Base-by-base conservation (phyloP, 495 filamentous ascomycete genomes). In the Bacidia rubella region DNA sequence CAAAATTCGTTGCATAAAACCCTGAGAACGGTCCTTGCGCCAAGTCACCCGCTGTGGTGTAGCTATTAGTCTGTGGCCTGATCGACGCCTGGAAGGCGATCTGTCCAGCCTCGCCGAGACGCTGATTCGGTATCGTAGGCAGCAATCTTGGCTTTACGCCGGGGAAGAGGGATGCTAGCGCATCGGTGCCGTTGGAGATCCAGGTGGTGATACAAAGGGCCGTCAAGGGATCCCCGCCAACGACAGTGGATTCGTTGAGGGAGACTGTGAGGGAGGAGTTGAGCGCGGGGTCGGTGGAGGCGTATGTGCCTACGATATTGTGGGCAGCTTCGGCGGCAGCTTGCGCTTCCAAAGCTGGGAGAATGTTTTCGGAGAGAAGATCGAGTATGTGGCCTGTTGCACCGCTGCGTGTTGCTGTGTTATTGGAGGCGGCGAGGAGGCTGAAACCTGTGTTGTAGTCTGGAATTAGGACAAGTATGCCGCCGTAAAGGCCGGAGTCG, bases 181-280 rank as follows among this genome's bases (percentile, higher is more conserved):
- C 60, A 48, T 72, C 63, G 3, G 70, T 74, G 22, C 72, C 66
- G 56, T 78, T 76, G 60, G 66, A 71, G 41, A 75, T 63, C 71
- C 72, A 79, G 22, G 61, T 51, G 1, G 61, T 55, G 21, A 80
- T 62, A 11, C 62, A 59, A 1, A 78, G 63, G 0, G 73, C 75
- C 0, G 72, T 70, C 9, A 61, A 41, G 3, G 47, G 47, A 35
- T 19, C 22, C 20, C 15, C 61, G 19, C 47, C 47, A 2, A 46
- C 15, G 29, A 35, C 15, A 47, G 69, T 62, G n/a, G 64, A 62
- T 20, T 60, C 22, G n/a, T 62, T 63, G 20, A 57, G 44, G 39
- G 60, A 54, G 27, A 77, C 59, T 3, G 65, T 68, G 2, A 75
- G 49, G 2, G 70, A 64, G 9, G 70, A 70, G 39, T 68, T 66